A percentile compares a stretch with the other conserved stretches of the same genome.
phyloP scores from a whole-genome alignment of 75 land plant genomes.

The Chamaecyparis obtusa region DNA sequence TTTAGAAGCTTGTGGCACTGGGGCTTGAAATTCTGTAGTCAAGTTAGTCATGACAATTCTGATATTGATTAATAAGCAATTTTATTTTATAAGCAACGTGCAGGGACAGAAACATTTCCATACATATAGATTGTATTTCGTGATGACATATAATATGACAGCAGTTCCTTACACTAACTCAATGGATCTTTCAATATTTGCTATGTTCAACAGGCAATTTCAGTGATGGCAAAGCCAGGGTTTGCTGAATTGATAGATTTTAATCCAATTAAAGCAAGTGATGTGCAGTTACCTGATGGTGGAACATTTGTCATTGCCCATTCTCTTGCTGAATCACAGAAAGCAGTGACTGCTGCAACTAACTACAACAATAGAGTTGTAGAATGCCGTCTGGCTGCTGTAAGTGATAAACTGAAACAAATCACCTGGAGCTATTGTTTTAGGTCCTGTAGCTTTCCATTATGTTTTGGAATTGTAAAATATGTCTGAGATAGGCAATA shows the following conservation, averaged over 20 bases:
- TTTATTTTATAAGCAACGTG: neutral
- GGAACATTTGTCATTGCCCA: slow-evolving; percentile 95
- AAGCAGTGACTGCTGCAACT: slow-evolving; percentile 97
- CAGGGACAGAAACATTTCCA: neutral
- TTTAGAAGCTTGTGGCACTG: neutral
- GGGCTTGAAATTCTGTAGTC: neutral
- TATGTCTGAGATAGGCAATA: too few relatives aligned
- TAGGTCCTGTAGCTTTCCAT: neutral
- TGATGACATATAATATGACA: neutral
- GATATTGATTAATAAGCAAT: neutral
- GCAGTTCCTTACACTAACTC: neutral
- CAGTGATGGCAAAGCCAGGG: slow-evolving; percentile 91
- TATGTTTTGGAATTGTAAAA: neutral
- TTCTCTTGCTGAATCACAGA: slow-evolving; percentile 92
- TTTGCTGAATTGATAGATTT: slow-evolving; percentile 97
- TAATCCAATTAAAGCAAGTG: slow-evolving; percentile 86
- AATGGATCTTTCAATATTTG: slow-evolving; percentile 7
- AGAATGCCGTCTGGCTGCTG: slow-evolving; percentile 94
- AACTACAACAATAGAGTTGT: slow-evolving; percentile 98
- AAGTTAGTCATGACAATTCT: neutral
- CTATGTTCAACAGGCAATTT: slow-evolving; percentile 74
- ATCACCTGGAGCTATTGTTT: neutral
- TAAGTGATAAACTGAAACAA: slow-evolving; percentile 43
- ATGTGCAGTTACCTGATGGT: slow-evolving; percentile 79
- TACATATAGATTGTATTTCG: neutral